Percentiles rank a stretch among this genome's conserved stretches.
phyloP scores from a whole-genome alignment of 306 rosid genomes.

The Sophora flavescens region DNA sequence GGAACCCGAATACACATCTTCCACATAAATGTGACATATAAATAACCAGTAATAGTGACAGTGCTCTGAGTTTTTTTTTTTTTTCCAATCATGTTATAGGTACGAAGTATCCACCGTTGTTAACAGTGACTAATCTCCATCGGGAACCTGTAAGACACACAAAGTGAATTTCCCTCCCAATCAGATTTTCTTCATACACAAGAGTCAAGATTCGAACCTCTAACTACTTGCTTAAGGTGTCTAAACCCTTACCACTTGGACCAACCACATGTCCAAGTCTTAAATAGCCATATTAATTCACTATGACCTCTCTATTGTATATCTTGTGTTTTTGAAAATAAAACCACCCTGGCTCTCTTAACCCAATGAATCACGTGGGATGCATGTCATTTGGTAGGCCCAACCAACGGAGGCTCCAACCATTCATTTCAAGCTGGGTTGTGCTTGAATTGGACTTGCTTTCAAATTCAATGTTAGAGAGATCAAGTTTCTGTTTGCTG shows the following conservation, averaged over 20 bases:
- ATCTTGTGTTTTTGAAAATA: conserved; percentile 3
- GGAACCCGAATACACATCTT: background rate
- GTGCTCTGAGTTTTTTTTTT: too few species aligned
- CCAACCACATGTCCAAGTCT: too few species aligned
- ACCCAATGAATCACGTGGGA: conserved; percentile 8
- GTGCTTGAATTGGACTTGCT: conserved; percentile 21
- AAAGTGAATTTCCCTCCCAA: too few species aligned
- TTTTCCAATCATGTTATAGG: too few species aligned
- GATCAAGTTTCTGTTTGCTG: conserved; percentile 32
- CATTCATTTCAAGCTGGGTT: conserved; percentile 28
- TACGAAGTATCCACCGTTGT: too few species aligned
- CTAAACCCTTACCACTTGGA: too few species aligned
- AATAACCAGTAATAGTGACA: background rate
- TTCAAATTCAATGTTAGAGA: conserved; percentile 36
- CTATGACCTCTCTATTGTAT: background rate
- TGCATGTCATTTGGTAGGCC: conserved; percentile 31
- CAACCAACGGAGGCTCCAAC: conserved; percentile 21
- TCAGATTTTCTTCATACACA: too few species aligned
- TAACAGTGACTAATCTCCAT: too few species aligned
- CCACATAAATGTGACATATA: conserved; percentile 10
- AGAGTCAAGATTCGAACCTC: too few species aligned
- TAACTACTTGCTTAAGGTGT: too few species aligned
- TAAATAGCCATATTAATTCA: conserved; percentile 17
- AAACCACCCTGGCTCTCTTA: background rate
- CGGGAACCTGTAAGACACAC: too few species aligned